Conservation (phyloP, 495 filamentous ascomycete genomes). For the Penicillium paxilli region DNA sequence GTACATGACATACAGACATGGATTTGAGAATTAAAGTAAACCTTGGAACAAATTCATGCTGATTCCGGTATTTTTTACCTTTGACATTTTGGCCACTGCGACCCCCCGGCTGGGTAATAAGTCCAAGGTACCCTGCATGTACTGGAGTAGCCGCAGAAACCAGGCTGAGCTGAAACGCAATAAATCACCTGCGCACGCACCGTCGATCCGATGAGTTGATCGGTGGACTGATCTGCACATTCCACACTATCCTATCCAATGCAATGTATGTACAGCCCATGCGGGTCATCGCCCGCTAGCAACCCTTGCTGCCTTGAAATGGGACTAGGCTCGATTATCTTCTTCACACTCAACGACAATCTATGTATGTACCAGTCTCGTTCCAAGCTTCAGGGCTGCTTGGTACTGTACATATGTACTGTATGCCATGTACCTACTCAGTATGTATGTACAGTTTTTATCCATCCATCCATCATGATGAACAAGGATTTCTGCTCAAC, state of each 20-base stretch:
- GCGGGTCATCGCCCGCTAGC: neutral
- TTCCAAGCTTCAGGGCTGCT: too few relatives aligned
- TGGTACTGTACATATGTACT: neutral
- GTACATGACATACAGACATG: too few relatives aligned
- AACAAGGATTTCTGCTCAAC: neutral
- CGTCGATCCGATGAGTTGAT: constrained; percentile 21
- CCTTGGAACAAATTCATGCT: neutral
- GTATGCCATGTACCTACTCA: neutral
- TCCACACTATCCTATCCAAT: neutral
- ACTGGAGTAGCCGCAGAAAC: constrained; percentile 12
- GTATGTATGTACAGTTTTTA: neutral
- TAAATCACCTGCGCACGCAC: constrained; percentile 25
- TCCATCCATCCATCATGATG: neutral
- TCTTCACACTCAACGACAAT: neutral
- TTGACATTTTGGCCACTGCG: neutral
- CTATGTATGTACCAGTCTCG: neutral
- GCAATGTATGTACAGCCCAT: neutral
- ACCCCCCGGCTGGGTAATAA: neutral
- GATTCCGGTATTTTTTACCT: neutral
- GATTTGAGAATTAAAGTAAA: neutral
- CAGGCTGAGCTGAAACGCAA: constrained; percentile 29
- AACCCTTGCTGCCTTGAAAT: constrained; percentile 12
- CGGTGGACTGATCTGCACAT: constrained; percentile 16
- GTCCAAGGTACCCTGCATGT: constrained; percentile 11
- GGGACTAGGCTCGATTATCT: neutral